Evolutionary conservation across 176 grass and related monocot species (phyloP).

Genomic region (Cenchrus fungigraminus): DNA sequence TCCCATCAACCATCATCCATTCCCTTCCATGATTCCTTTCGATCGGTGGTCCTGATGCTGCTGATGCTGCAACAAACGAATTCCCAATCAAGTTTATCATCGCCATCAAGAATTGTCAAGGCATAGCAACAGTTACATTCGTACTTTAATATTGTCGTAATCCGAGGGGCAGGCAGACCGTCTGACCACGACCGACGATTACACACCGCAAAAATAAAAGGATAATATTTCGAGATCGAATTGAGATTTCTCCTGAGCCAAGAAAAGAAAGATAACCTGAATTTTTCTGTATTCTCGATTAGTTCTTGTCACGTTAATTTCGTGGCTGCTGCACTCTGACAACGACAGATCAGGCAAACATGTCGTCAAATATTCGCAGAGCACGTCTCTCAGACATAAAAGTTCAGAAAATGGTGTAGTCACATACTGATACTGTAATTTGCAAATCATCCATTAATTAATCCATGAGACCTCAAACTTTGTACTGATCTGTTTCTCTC

Average conservation of each 20-base stretch:
- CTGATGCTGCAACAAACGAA: neutral
- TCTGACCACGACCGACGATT: neutral
- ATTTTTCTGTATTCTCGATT: conserved; percentile 6
- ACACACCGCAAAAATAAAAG: neutral
- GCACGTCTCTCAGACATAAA: neutral
- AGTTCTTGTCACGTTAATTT: conserved; percentile 4
- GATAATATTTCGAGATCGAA: neutral
- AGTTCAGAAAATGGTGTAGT: neutral
- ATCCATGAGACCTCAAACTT: no score
- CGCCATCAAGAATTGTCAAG: conserved; percentile 1
- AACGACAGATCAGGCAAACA: neutral
- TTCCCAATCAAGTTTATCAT: neutral
- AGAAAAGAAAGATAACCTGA: neutral
- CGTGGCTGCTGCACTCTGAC: neutral
- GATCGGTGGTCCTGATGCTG: neutral
- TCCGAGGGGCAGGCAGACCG: neutral
- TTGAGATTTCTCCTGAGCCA: neutral
- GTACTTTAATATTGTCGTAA: neutral
- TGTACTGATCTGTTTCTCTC: no score
- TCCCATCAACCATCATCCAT: neutral
- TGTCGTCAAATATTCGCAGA: neutral
- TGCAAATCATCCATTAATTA: neutral
- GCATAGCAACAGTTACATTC: neutral
- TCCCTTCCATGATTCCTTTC: no score
- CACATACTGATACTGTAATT: neutral